Evolutionary conservation across 2,329 filamentous ascomycete genomes (phyloP).

Genomic region (Colletotrichum chrysophilum): DNA sequence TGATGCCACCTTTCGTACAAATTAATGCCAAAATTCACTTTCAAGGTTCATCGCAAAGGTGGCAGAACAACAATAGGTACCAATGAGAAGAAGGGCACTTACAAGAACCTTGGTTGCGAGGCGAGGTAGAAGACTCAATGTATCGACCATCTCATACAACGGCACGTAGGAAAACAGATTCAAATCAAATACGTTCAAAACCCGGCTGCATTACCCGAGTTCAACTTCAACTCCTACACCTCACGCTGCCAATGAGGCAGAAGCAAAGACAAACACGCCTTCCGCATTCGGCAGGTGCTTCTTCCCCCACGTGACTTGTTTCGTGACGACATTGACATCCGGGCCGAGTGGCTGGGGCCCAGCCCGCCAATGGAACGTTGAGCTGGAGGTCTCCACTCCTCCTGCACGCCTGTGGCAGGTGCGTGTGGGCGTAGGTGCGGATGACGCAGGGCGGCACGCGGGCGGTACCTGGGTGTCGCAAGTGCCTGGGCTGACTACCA

Average conservation of each 20-base stretch:
- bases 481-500: slow-evolving; percentile 8
- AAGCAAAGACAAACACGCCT: background rate
- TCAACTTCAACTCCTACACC: background rate
- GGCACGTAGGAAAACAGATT: background rate
- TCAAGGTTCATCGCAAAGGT: background rate
- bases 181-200: background rate
- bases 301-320: background rate
- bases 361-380: background rate
- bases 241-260: background rate
- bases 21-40: fast-evolving
- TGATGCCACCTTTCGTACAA: fast-evolving
- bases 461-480: background rate
- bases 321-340: slow-evolving; percentile 15
- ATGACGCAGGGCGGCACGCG: slow-evolving; percentile 16
- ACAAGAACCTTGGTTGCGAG: background rate
- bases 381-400: background rate
- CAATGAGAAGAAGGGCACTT: background rate
- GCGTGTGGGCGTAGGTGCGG: background rate
- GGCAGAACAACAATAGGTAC: background rate
- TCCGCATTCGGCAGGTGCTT: background rate
- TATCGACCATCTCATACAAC: background rate
- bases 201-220: background rate
- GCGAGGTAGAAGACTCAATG: background rate
- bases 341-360: background rate
- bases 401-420: background rate